Evolutionary conservation across 257 asterid species (phyloP).

Genomic region (Solanum chmielewskii): DNA sequence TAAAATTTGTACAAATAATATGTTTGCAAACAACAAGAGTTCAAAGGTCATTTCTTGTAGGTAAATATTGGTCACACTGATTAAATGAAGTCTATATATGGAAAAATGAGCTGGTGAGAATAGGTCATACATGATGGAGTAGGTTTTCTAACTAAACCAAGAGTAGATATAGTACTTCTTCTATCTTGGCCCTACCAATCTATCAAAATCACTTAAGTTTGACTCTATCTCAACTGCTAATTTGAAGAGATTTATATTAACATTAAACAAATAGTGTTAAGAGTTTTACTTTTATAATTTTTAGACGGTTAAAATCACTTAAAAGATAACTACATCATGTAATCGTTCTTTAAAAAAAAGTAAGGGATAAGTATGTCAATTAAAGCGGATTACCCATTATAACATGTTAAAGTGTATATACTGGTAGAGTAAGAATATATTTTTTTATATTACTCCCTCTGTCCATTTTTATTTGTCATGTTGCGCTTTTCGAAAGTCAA

Average conservation of each 20-base stretch:
- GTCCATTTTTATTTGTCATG: no score
- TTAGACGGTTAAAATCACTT: not conserved
- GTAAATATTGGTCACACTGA: not conserved
- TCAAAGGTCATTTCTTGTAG: not conserved
- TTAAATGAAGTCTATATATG: not conserved
- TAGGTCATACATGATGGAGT: conserved; percentile 23
- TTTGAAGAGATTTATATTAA: not conserved
- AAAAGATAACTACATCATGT: not conserved
- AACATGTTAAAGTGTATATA: not conserved
- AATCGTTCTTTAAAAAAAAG: not conserved
- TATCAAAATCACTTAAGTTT: not conserved
- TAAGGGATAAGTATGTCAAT: not conserved
- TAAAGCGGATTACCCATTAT: not conserved
- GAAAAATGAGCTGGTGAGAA: conserved; percentile 1
- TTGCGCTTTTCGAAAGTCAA: no score
- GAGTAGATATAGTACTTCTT: not conserved
- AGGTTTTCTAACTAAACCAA: conserved; percentile 27
- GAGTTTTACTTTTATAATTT: not conserved
- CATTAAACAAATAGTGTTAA: not conserved
- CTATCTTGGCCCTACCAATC: not conserved
- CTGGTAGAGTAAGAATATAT: not conserved
- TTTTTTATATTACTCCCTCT: no score
- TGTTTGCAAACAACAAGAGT: not conserved
- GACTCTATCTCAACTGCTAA: not conserved
- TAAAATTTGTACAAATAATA: not conserved